Conservation (phyloP, 495 filamentous ascomycete species). For the Aspergillus homomorphus region DNA sequence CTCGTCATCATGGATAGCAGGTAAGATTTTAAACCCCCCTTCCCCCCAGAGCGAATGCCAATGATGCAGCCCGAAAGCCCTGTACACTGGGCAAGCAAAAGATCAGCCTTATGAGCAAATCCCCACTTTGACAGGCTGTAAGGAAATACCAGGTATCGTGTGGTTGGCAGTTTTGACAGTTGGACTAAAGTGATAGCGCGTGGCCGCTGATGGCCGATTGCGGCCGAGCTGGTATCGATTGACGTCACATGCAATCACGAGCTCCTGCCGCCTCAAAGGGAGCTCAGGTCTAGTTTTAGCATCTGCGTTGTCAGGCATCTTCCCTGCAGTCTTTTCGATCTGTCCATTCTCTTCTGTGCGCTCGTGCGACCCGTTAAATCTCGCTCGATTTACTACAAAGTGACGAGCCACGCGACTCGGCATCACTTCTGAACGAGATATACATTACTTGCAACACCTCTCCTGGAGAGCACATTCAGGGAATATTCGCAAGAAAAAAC, state of each 20-base stretch:
- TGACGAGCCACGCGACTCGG: neutral
- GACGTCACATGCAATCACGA: neutral
- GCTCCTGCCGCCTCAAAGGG: neutral
- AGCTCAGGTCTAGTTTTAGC: neutral
- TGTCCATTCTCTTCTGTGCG: neutral
- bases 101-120: neutral
- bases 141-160: no score
- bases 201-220: neutral
- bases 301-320: neutral
- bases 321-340: neutral
- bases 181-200: neutral
- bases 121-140: neutral
- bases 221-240: neutral
- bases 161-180: neutral
- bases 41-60: no score
- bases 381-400: neutral
- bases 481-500: neutral
- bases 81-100: neutral
- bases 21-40: no score
- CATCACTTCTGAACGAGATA: neutral
- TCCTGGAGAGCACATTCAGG: neutral
- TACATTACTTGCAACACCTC: neutral
- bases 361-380: neutral
- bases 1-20: no score
- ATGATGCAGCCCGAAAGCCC: neutral